Conservation (phyloP, 176 grass and related monocot genomes). For the Melocanna baccifera region DNA sequence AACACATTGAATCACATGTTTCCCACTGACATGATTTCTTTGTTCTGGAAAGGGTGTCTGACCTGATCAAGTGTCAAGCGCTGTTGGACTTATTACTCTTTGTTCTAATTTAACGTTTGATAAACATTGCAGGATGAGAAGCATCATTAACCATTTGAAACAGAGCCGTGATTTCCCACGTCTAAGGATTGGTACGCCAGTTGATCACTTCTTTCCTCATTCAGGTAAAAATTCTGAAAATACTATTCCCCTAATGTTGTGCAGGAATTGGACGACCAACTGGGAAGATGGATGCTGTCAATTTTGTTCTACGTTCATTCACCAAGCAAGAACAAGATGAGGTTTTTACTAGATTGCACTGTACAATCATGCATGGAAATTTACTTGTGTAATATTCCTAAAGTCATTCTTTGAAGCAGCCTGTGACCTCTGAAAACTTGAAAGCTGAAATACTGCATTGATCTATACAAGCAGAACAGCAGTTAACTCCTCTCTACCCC, state of each 20-base stretch:
- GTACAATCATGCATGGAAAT: neutral
- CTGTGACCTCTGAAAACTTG: neutral
- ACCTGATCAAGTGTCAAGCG: neutral
- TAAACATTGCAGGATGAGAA: conserved; percentile 65
- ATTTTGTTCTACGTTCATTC: conserved; percentile 77
- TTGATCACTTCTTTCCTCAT: neutral
- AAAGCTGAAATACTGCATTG: neutral
- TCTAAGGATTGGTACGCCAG: conserved; percentile 66
- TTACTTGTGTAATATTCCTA: neutral
- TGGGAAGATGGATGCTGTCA: conserved; percentile 95
- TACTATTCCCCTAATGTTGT: neutral
- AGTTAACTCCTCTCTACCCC: neutral
- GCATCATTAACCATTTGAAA: conserved; percentile 85
- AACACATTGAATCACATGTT: neutral
- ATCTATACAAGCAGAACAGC: neutral
- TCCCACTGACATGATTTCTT: neutral
- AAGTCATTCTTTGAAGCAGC: neutral
- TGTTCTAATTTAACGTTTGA: neutral
- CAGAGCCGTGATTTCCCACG: conserved; percentile 76
- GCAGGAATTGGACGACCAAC: conserved; percentile 85
- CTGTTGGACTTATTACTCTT: neutral
- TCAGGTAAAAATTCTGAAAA: neutral
- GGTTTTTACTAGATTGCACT: conserved; percentile 37
- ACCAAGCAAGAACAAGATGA: conserved; percentile 79
- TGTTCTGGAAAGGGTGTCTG: neutral